phyloP scores from a whole-genome alignment of 192 early-diverging fungal species.

The Diversispora epigaea region DNA sequence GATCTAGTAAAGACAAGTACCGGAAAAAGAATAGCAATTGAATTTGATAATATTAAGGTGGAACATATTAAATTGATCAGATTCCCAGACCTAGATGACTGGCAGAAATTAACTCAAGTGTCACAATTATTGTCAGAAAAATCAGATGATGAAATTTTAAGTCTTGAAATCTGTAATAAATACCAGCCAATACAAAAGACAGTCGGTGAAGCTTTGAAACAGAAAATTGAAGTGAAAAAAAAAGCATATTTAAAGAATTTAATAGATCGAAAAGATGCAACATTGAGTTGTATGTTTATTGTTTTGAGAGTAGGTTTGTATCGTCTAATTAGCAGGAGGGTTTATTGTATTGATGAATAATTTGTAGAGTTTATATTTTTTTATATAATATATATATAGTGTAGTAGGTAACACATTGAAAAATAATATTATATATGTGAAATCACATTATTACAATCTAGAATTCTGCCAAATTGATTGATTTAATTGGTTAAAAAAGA shows the following conservation, averaged over 20 bases:
- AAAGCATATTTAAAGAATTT: neutral
- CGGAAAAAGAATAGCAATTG: neutral
- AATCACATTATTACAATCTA: too few relatives aligned
- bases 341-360: too few relatives aligned
- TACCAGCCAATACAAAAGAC: slow-evolving; percentile 6
- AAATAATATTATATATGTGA: too few relatives aligned
- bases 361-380: neutral
- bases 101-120: neutral
- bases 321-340: too few relatives aligned
- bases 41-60: neutral
- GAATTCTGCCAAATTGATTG: too few relatives aligned
- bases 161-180: neutral
- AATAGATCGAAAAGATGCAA: neutral
- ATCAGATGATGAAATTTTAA: slow-evolving; percentile 21
- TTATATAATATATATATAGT: too few relatives aligned
- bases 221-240: neutral
- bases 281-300: slow-evolving; percentile 7
- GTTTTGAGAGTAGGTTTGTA: neutral
- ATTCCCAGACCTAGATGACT: neutral
- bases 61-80: neutral
- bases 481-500: too few relatives aligned
- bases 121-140: slow-evolving; percentile 1
- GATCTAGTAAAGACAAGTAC: neutral
- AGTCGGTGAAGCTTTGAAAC: neutral
- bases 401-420: too few relatives aligned